phyloP scores from a whole-genome alignment of 208 protist species.

The Crithidia bombi region DNA sequence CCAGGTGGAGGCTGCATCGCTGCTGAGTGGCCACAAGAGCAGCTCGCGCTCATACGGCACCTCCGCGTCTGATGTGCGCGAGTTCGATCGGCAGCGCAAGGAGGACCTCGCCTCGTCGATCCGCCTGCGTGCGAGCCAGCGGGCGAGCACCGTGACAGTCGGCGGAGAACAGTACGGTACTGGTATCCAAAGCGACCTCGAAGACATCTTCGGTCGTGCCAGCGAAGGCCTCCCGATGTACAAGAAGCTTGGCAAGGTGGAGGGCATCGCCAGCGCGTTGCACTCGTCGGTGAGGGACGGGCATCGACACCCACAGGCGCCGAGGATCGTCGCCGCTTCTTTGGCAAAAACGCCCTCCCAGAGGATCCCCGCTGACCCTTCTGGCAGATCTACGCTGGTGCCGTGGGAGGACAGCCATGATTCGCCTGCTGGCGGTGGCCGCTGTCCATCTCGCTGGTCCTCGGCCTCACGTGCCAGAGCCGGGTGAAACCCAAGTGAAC shows the following conservation, averaged over 20 bases:
- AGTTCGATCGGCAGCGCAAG: constrained; percentile 31
- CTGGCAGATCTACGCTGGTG: constrained; percentile 76
- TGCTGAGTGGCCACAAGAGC: neutral
- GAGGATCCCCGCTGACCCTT: constrained; percentile 81
- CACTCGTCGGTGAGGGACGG: constrained; percentile 43
- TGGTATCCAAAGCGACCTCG: constrained; percentile 24
- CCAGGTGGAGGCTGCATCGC: constrained; percentile 1
- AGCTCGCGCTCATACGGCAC: constrained; percentile 43
- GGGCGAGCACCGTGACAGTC: constrained; percentile 2
- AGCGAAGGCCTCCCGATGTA: constrained; percentile 60
- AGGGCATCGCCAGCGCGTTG: constrained; percentile 55
- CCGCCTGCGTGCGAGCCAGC: constrained; percentile 19
- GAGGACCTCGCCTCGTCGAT: constrained; percentile 38
- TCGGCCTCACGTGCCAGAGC: constrained; percentile 82
- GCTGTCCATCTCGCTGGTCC: constrained; percentile 72
- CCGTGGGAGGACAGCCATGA: constrained; percentile 87
- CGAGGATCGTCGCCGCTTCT: constrained; percentile 41
- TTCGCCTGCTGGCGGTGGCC: constrained; percentile 68
- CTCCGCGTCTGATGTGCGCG: constrained; percentile 32
- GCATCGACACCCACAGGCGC: constrained; percentile 43
- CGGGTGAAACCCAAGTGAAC: constrained; percentile 62
- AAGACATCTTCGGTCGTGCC: constrained; percentile 64
- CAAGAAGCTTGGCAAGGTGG: constrained; percentile 57
- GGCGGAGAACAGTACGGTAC: constrained; percentile 40
- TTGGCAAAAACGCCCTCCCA: constrained; percentile 76